Evolutionary conservation across 352 stramenopile genomes (phyloP), one percentile per base, ranked within the genome.

Genomic region (Phytophthora citricola): DNA sequence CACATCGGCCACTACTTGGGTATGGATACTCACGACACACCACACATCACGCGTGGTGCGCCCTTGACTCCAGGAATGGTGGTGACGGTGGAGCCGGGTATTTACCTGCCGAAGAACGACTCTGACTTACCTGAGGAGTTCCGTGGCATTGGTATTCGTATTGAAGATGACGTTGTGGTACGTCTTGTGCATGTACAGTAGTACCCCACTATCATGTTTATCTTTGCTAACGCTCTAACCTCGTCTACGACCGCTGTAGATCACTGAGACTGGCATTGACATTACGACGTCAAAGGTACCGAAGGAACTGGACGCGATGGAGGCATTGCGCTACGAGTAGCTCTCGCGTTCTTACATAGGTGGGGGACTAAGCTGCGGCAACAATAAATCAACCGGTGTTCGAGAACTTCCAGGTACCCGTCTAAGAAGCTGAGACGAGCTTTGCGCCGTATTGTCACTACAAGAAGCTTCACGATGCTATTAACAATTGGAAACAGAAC

Each of bases 121-220:
- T 47, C 70, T 32, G 78, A 78, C 40, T 32, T 95, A 8, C 87
- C 87, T 11, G 61, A 74, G 15, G 85, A 93, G 43, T 92, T 93
- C 72, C 85, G 87, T 62, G 87, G 87, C 36, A 90, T 95, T 17
- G 87, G 87, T 41, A 92, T 95, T 62, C 87, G 87, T 32, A 95
- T 95, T 49, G 87, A 95, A 74, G 87, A 95, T 64, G 87, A 95
- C 50, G 79, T 95, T 57, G 78, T 93, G 52, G 87, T 95, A 76
- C 43, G 84, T 58, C 10, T 32, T 58, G 10, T 50, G 36, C n/a
- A 11, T 26, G n/a, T n/a, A n/a, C n/a, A n/a, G 22, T 12, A 22
- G 34, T 49, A 36, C 31, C 14, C 31, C 54, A 36, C 5, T 60
- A 12, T 14, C 11, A 40, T 10, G 7, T 20, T 38, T 41, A n/a